phyloP scores from a whole-genome alignment of 352 stramenopile species.

The Phytophthora foliorum region DNA sequence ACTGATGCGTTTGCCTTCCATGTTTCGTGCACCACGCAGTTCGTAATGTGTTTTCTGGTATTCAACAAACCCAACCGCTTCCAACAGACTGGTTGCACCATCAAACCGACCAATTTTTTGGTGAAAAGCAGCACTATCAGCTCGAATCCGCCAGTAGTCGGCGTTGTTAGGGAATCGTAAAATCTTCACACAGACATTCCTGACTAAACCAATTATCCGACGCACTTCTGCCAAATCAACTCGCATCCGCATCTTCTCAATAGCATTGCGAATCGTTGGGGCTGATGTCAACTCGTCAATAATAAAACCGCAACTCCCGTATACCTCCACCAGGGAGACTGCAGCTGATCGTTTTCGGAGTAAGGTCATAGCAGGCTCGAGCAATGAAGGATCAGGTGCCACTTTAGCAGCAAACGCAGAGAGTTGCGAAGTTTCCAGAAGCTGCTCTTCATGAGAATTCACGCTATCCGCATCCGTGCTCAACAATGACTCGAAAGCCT shows the following conservation, averaged over 20 bases:
- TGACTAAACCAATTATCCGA: constrained; percentile 56
- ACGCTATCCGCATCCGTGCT: constrained; percentile 24
- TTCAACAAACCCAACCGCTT: constrained; percentile 69
- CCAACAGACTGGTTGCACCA: constrained; percentile 61
- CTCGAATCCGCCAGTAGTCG: constrained; percentile 76
- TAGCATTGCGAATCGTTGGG: constrained; percentile 61
- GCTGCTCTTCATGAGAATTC: constrained; percentile 2
- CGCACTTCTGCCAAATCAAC: constrained; percentile 60
- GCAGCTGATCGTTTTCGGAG: constrained; percentile 57
- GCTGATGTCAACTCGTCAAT: constrained; percentile 74
- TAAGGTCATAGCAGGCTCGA: constrained; percentile 50
- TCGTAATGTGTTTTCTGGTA: constrained; percentile 68
- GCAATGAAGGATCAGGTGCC: constrained; percentile 42
- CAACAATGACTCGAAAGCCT: constrained; percentile 62
- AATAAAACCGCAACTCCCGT: constrained; percentile 63
- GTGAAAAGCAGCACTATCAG: constrained; percentile 63
- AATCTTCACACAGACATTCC: constrained; percentile 74
- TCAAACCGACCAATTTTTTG: constrained; percentile 74
- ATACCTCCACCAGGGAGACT: constrained; percentile 72
- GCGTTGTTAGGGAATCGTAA: constrained; percentile 77
- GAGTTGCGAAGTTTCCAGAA: constrained; percentile 57
- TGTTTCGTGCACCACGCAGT: constrained; percentile 48
- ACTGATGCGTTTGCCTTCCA: constrained; percentile 54
- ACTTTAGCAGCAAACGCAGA: constrained; percentile 58
- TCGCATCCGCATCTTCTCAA: constrained; percentile 66